Conservation (phyloP, 2,329 filamentous ascomycete genomes). For the Colletotrichum tamarilloi region DNA sequence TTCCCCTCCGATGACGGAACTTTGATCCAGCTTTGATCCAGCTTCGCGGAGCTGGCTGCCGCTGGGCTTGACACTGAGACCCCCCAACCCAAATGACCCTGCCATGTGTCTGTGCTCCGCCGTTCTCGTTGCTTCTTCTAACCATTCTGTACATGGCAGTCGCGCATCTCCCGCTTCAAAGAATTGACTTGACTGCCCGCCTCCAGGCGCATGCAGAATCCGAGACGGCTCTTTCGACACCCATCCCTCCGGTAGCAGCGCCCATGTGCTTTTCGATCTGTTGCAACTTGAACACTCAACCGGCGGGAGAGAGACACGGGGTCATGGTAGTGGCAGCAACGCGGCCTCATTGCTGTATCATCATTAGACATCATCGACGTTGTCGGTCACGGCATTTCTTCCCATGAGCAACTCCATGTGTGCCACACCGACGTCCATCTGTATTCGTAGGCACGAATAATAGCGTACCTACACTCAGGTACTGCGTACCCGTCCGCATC, state of each 20-base stretch:
- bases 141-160: slow-evolving; percentile 18
- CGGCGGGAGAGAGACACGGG: slow-evolving; percentile 32
- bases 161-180: not conserved
- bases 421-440: not conserved
- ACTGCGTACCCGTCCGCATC: not conserved
- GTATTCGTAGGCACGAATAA: not conserved
- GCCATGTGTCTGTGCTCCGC: not conserved
- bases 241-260: slow-evolving; percentile 11
- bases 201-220: not conserved
- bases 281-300: slow-evolving; percentile 14
- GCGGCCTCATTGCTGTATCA: slow-evolving; percentile 4
- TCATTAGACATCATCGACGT: not conserved
- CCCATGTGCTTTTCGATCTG: not conserved
- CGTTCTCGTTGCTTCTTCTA: slow-evolving; percentile 25
- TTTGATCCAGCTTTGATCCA: not conserved
- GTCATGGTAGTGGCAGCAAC: slow-evolving; percentile 25
- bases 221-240: not conserved
- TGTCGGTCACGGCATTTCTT: not conserved
- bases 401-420: not conserved
- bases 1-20: not conserved
- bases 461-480: not conserved
- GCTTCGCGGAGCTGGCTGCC: not conserved
- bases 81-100: slow-evolving; percentile 8
- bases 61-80: slow-evolving; percentile 18
- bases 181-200: not conserved